A percentile compares a stretch with the other conserved stretches of the same genome.
Conservation (phyloP, 2,329 filamentous ascomycete genomes). For the Parasarocladium wereldwijsianum region DNA sequence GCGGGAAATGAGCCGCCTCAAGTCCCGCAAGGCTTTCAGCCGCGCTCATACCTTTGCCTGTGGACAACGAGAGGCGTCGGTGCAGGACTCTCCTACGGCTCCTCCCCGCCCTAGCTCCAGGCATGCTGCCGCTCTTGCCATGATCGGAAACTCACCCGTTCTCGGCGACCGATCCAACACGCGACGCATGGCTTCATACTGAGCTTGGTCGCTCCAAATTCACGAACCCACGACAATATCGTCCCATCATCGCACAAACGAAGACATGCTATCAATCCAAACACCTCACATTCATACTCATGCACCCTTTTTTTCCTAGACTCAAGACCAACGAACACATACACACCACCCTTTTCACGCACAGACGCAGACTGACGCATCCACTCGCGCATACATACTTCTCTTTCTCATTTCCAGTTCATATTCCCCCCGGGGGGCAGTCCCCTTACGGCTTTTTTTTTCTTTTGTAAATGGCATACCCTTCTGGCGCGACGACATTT, state of each 20-base stretch:
- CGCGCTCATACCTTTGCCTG: conserved; percentile 93
- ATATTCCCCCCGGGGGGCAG: conserved; percentile 3
- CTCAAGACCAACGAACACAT: no score
- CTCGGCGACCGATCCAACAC: conserved; percentile 37
- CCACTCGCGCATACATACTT: background rate
- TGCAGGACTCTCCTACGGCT: conserved; percentile 46
- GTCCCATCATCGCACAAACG: background rate
- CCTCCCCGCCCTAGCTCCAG: conserved; percentile 27
- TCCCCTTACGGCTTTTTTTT: conserved; percentile 4
- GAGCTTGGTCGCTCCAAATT: conserved; percentile 10
- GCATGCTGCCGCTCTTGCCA: conserved; percentile 28
- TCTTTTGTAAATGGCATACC: no score
- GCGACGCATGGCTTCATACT: conserved; percentile 52
- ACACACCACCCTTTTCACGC: conserved; percentile 1
- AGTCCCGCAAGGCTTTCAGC: conserved; percentile 72
- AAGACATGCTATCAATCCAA: no score
- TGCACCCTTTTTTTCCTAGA: no score
- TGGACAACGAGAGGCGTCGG: conserved; percentile 50
- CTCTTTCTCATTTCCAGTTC: conserved; percentile 3
- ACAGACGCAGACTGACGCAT: conserved; percentile 3
- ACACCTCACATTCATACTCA: no score
- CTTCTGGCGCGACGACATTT: no score
- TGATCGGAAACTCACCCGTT: conserved; percentile 23
- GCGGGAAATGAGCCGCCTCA: conserved; percentile 84
- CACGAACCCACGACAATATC: background rate